phyloP scores from a whole-genome alignment of 2,329 filamentous ascomycete genomes.

The Lecanicillium sp. region DNA sequence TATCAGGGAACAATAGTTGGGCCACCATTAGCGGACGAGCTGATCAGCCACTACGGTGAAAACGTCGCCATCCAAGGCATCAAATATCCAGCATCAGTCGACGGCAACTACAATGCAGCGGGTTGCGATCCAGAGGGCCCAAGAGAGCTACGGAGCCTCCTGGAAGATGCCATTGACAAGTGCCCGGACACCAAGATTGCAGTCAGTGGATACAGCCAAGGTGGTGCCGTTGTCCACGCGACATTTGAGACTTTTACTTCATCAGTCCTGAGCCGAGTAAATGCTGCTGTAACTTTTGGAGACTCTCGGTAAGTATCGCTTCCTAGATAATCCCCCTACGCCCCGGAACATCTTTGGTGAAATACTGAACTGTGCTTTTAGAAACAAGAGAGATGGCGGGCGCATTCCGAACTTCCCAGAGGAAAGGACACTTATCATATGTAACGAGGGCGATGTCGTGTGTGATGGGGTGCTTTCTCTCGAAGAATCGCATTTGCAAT shows the following conservation, averaged over 20 bases:
- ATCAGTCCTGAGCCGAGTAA: conserved; percentile 15
- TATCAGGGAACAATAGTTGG: conserved; percentile 11
- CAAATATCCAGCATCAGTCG: conserved; percentile 25
- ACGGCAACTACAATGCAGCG: conserved; percentile 21
- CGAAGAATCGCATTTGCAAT: conserved; percentile 27
- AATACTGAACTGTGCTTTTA: conserved; percentile 9
- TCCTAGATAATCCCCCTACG: too few species aligned
- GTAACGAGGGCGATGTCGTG: conserved; percentile 29
- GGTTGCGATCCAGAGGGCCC: conserved; percentile 24
- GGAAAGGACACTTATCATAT: conserved; percentile 30
- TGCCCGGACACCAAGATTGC: conserved; percentile 28
- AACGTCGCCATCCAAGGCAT: conserved; percentile 18
- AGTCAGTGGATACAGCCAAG: conserved; percentile 31
- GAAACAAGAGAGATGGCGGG: conserved; percentile 21
- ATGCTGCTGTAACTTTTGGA: conserved; percentile 18
- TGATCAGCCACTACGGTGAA: conserved; percentile 14
- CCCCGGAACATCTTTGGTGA: not conserved
- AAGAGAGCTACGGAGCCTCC: conserved; percentile 21
- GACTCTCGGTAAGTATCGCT: conserved; percentile 14
- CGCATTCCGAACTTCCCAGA: conserved; percentile 25
- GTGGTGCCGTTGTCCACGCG: conserved; percentile 19
- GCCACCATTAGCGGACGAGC: conserved; percentile 9
- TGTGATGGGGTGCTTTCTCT: conserved; percentile 27
- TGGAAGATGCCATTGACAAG: conserved; percentile 24
- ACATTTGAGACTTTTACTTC: conserved; percentile 17